phyloP scores from a whole-genome alignment of 208 protist genomes.

The Acanthamoeba divionensis region DNA sequence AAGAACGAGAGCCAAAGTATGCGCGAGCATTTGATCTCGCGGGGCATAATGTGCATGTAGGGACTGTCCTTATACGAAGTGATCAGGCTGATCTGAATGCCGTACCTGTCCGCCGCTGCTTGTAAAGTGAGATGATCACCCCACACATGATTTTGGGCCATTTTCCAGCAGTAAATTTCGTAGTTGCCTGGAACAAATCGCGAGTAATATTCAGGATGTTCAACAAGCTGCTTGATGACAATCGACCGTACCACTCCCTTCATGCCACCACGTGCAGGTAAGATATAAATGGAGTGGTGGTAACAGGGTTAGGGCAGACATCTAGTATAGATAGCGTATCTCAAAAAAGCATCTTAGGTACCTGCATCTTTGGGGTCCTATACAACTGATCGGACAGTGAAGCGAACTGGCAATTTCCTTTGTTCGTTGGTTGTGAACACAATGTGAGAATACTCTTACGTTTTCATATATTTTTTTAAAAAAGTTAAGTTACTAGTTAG shows the following conservation, averaged over 20 bases:
- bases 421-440: not conserved
- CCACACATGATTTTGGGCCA: not conserved
- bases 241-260: not conserved
- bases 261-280: no score
- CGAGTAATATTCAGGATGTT: not conserved
- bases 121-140: not conserved
- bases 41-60: conserved; percentile 40
- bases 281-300: no score
- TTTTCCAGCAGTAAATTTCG: not conserved
- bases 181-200: not conserved
- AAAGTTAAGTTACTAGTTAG: no score
- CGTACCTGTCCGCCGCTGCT: conserved; percentile 36
- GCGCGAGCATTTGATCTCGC: conserved; percentile 50
- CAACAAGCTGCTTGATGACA: not conserved
- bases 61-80: conserved; percentile 44
- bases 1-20: conserved; percentile 55
- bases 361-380: conserved; percentile 33
- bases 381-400: conserved; percentile 44
- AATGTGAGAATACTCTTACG: not conserved
- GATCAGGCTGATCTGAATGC: conserved; percentile 51
- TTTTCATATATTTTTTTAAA: not conserved
- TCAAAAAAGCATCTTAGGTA: no score
- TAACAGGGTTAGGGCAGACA: no score
- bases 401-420: conserved; percentile 48
- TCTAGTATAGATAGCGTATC: no score